phyloP scores from a whole-genome alignment of 805 yeast species.

The Candida cerambycidarum region DNA sequence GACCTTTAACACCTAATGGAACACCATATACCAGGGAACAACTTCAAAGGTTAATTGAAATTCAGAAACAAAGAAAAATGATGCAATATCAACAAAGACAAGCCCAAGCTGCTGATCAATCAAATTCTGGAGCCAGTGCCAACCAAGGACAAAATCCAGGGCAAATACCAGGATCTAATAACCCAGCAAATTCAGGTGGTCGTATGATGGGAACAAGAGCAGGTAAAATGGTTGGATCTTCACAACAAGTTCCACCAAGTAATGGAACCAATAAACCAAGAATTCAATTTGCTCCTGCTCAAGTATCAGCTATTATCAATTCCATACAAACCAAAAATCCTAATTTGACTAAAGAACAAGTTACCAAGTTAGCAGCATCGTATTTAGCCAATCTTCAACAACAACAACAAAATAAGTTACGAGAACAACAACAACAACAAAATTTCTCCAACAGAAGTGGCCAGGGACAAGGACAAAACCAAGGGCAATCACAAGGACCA shows the following conservation, averaged over 20 bases:
- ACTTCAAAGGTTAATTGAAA: slow-evolving; percentile 53
- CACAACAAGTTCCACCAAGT: slow-evolving; percentile 20
- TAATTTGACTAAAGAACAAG: slow-evolving; percentile 59
- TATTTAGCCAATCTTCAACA: slow-evolving; percentile 59
- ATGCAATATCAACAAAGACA: slow-evolving; percentile 44
- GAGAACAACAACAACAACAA: slow-evolving; percentile 27
- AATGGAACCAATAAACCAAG: slow-evolving; percentile 25
- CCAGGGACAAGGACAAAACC: slow-evolving; percentile 8
- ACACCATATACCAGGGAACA: slow-evolving; percentile 62
- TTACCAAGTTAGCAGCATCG: slow-evolving; percentile 63
- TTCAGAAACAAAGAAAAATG: slow-evolving; percentile 50
- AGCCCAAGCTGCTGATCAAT: slow-evolving; percentile 7
- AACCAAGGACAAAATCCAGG: too few species aligned
- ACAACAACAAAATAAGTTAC: slow-evolving; percentile 42
- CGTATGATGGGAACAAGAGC: slow-evolving; percentile 19
- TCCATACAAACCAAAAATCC: slow-evolving; percentile 70
- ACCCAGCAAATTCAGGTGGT: too few species aligned
- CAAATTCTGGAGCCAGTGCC: background rate
- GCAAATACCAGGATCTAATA: too few species aligned
- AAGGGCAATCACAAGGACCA: slow-evolving; percentile 3
- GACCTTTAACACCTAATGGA: slow-evolving; percentile 52
- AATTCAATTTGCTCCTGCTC: slow-evolving; percentile 55
- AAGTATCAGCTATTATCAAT: slow-evolving; percentile 62
- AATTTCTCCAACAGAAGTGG: background rate
- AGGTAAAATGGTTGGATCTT: slow-evolving; percentile 6